Conservation (phyloP, 2,329 filamentous ascomycete genomes). For the Curvularia lunata region DNA sequence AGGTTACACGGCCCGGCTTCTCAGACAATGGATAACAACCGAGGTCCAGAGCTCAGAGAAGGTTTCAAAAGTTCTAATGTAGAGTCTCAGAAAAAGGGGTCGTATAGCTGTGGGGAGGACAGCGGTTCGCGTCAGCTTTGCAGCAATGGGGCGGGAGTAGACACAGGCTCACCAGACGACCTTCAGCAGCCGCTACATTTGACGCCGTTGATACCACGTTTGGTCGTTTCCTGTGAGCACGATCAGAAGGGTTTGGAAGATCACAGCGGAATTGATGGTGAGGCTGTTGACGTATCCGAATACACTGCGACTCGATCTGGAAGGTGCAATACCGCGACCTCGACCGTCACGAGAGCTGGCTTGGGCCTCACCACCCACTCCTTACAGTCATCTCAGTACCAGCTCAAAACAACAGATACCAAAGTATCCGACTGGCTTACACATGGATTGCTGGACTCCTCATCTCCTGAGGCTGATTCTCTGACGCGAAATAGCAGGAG, state of each 20-base stretch:
- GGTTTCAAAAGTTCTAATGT: neutral
- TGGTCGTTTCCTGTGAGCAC: neutral
- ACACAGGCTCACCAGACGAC: neutral
- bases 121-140: neutral
- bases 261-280: neutral
- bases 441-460: neutral
- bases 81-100: neutral
- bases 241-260: neutral
- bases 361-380: neutral
- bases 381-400: neutral
- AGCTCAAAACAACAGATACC: neutral
- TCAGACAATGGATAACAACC: neutral
- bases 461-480: neutral
- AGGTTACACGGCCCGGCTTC: neutral
- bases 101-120: neutral
- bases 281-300: neutral
- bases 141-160: neutral
- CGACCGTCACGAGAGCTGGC: neutral
- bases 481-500: neutral
- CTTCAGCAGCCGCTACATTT: neutral
- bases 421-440: conserved; percentile 13
- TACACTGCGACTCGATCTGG: conserved; percentile 1
- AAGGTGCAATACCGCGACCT: conserved; percentile 1
- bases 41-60: neutral
- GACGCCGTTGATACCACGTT: neutral